These are phyloP conservation scores for Gynochthodes officinalis DNA, from an alignment of 257 asterid species.

Conservation along the genomic window DNA sequence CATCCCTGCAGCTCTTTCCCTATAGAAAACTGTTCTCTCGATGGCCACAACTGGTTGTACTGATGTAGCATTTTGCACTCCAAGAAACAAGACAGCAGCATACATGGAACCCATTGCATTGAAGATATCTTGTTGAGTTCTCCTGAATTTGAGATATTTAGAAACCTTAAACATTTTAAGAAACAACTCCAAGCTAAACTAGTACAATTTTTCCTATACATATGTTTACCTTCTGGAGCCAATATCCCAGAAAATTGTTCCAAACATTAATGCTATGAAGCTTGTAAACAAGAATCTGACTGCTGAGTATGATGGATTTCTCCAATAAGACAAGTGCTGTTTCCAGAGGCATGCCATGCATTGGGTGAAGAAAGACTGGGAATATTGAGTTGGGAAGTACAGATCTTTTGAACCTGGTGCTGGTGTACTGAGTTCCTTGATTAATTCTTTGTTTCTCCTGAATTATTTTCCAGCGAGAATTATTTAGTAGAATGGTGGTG, in stretches of 20 bases:
- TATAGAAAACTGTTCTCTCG: slow-evolving; percentile 71
- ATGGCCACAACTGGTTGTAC: slow-evolving; percentile 78
- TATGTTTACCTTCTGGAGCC: slow-evolving; percentile 71
- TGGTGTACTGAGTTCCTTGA: slow-evolving; percentile 65
- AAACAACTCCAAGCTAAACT: not conserved
- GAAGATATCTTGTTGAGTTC: slow-evolving; percentile 67
- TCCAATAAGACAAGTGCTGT: slow-evolving; percentile 85
- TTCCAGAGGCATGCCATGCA: slow-evolving; percentile 91
- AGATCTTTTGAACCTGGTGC: slow-evolving; percentile 51
- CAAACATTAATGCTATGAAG: slow-evolving; percentile 80
- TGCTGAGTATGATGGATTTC: slow-evolving; percentile 84
- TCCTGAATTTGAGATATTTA: slow-evolving; percentile 36
- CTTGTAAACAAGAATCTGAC: slow-evolving; percentile 79
- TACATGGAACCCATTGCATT: slow-evolving; percentile 99
- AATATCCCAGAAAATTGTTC: slow-evolving; percentile 87
- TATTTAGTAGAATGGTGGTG: not conserved
- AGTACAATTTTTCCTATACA: not conserved
- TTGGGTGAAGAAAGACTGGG: slow-evolving; percentile 66
- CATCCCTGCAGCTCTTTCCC: slow-evolving; percentile 97
- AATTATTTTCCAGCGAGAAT: slow-evolving; percentile 3
- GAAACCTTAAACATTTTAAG: not conserved
- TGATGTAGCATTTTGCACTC: slow-evolving; percentile 76
- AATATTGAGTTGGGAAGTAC: slow-evolving; percentile 67
- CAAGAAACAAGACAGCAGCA: slow-evolving; percentile 79
- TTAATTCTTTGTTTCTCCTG: slow-evolving; percentile 70